Conservation (phyloP, 306 rosid species). For the Lathyrus tuberosus region DNA sequence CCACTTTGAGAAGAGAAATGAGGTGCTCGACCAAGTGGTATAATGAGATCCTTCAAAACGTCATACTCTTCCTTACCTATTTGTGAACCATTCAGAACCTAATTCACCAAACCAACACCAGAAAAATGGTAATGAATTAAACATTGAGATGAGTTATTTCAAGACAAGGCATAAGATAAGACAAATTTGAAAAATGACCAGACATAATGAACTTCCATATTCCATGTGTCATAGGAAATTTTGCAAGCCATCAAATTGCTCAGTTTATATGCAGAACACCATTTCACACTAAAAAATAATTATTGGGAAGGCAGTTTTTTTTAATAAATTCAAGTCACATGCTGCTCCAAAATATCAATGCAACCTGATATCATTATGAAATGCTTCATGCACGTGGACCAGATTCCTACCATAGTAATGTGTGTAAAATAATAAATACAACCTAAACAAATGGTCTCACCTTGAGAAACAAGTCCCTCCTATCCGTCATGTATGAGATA, state of each 20-base stretch:
- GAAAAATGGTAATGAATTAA: slow-evolving; percentile 32
- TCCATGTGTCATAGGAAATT: slow-evolving; percentile 15
- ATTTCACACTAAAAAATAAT: not conserved
- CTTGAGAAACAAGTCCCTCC: slow-evolving; percentile 68
- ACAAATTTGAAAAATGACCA: slow-evolving; percentile 2
- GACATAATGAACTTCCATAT: slow-evolving; percentile 21
- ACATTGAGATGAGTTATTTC: not conserved
- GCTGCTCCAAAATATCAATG: not conserved
- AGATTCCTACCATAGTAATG: slow-evolving; percentile 6
- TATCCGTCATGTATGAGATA: slow-evolving; percentile 58
- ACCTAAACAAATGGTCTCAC: slow-evolving; percentile 44
- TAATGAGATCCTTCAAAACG: slow-evolving; percentile 68
- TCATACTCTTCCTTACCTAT: slow-evolving; percentile 72
- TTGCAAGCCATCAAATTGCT: not conserved
- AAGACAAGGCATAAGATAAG: not conserved
- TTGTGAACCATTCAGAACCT: slow-evolving; percentile 76
- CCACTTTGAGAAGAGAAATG: slow-evolving; percentile 74
- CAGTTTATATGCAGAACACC: not conserved
- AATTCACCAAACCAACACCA: slow-evolving; percentile 43
- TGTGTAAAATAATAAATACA: slow-evolving; percentile 13
- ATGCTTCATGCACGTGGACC: slow-evolving; percentile 13
- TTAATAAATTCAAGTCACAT: not conserved
- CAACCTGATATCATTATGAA: not conserved
- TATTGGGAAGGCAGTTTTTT: not conserved
- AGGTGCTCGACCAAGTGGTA: slow-evolving; percentile 87